Base-by-base conservation (phyloP, 192 early-diverging fungal genomes). In the Obelidium mucronatum region DNA sequence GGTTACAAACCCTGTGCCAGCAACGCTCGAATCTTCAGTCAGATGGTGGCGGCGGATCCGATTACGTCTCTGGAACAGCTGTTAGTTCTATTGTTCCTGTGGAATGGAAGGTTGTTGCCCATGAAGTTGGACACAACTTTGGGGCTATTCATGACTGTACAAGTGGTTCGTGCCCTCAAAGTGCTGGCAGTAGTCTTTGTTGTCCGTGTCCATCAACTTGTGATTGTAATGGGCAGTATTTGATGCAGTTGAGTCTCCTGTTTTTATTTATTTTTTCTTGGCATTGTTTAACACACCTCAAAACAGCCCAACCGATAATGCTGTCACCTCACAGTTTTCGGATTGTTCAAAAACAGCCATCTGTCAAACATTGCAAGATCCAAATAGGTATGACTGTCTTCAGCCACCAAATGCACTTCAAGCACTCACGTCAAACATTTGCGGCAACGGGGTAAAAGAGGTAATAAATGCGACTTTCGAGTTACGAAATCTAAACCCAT, bases 91-190 rank as follows among this genome's bases (percentile, higher is more conserved):
- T 89, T n/a, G 90, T 88, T n/a, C 86, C 89, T n/a, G 90, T 90
- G 66, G 93, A 95, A 79, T 98, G 95, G 95, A 94, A 94, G 83
- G 92, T 96, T 2, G 91, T 97, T 11, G 96, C 96, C 31, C 97
- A 98, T 77, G 97, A 97, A 81, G 89, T 97, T 78, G 95, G 95
- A 28, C 95, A 97, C 74, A 82, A 73, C 63, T 80, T 87, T 77
- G 95, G 95, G 40, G 95, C 95, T 1, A 86, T 86, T 61, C 95
- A 98, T 77, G 97, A 98, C 78, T 98, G 97, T 74, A 92, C 88
- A 1, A 42, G 77, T 30, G 59, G 77, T 24, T 83, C 86, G n/a
- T 96, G 94, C 40, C 76, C 82, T 1, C 76, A 75, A 34, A 74
- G 77, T 8, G 83, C 79, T 5, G 73, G 70, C 3, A 36, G 28